Evolutionary conservation across 805 yeast species (phyloP).

Genomic region (Blastobotrys mokoenaii): DNA sequence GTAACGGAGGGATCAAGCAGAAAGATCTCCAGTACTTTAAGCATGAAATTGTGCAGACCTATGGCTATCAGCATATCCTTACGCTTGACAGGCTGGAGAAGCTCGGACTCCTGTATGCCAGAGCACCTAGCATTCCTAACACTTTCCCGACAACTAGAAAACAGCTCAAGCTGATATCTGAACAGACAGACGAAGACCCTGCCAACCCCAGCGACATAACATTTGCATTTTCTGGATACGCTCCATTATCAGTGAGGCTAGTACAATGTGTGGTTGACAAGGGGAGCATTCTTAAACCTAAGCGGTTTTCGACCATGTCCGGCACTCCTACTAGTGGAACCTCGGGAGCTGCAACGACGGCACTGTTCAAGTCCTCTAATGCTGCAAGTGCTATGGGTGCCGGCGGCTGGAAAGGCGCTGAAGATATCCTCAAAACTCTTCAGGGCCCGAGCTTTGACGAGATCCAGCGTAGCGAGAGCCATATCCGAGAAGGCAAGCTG

Average conservation of each 20-base stretch:
- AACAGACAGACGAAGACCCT: constrained; percentile 22
- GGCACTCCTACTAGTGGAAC: background rate
- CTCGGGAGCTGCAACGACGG: background rate
- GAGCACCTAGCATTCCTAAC: constrained; percentile 20
- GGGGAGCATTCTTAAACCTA: constrained; percentile 13
- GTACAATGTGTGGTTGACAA: constrained; percentile 61
- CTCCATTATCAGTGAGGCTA: constrained; percentile 65
- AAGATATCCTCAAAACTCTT: constrained; percentile 29
- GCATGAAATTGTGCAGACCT: constrained; percentile 49
- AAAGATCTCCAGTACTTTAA: constrained; percentile 51
- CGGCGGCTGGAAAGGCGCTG: constrained; percentile 34
- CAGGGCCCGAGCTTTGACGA: constrained; percentile 32
- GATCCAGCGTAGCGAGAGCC: constrained; percentile 18
- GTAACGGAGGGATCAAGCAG: constrained; percentile 60
- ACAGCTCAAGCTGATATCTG: constrained; percentile 21
- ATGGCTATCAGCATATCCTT: constrained; percentile 49
- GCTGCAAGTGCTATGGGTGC: constrained; percentile 1
- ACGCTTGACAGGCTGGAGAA: constrained; percentile 42
- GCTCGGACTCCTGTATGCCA: constrained; percentile 38
- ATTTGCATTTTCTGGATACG: constrained; percentile 71
- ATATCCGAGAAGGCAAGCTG: constrained; percentile 26
- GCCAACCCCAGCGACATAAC: constrained; percentile 39
- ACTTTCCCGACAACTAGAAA: constrained; percentile 42
- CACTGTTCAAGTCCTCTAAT: background rate
- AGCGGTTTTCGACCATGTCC: background rate